These are phyloP conservation scores for Aristolochia californica DNA, from an alignment of 164 flowering plant genomes.

Conservation along the genomic window DNA sequence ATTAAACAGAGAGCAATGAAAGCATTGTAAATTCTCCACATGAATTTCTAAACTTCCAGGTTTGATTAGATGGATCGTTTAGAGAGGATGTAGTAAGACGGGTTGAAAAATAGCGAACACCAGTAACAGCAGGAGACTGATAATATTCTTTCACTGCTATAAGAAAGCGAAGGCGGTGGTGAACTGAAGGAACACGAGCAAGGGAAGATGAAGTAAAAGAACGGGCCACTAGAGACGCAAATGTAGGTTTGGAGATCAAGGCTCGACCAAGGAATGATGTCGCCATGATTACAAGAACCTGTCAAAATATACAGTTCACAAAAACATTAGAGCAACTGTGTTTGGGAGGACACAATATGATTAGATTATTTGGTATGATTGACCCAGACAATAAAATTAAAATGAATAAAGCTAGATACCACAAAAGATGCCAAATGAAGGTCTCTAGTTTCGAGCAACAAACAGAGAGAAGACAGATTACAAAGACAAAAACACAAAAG, in stretches of 20 bases:
- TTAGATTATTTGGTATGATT: too few species aligned
- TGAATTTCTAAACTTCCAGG: too few species aligned
- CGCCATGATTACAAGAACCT: conserved; percentile 2
- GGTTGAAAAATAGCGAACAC: background rate
- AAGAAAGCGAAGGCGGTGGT: background rate
- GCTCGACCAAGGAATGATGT: background rate
- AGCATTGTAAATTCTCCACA: too few species aligned
- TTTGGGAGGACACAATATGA: too few species aligned
- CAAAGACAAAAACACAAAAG: too few species aligned
- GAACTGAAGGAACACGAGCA: background rate
- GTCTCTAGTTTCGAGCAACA: too few species aligned
- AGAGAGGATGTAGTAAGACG: conserved; percentile 1
- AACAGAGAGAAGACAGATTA: too few species aligned
- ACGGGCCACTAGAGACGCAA: background rate
- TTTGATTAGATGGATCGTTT: background rate
- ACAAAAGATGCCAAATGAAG: too few species aligned
- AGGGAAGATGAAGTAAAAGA: background rate
- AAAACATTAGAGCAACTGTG: too few species aligned
- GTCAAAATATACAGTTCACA: background rate
- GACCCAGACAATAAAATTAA: too few species aligned
- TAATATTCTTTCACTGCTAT: background rate
- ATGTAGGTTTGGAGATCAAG: background rate
- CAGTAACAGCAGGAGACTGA: background rate
- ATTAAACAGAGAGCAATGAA: background rate
- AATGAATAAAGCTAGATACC: too few species aligned